These are phyloP conservation scores for Phoenix dactylifera DNA, from an alignment of 176 grass and related monocot species.

Conservation along the genomic window DNA sequence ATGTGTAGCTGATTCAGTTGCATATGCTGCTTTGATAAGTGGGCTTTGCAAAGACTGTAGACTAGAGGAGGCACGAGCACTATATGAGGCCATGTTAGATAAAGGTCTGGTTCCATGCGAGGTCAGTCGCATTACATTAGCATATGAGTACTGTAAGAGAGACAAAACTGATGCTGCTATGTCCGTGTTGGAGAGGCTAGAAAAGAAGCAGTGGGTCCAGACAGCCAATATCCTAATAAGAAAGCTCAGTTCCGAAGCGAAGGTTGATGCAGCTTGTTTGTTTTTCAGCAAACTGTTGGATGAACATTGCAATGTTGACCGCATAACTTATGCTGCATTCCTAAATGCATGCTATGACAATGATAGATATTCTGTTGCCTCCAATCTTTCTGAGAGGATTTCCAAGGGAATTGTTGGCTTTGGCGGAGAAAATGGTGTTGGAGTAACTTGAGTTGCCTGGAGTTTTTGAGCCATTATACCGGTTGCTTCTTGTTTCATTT, in stretches of 20 bases:
- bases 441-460: slow-evolving; percentile 28
- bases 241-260: slow-evolving; percentile 48
- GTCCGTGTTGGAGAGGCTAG: slow-evolving; percentile 54
- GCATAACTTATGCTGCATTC: slow-evolving; percentile 48
- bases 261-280: slow-evolving; percentile 54
- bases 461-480: not conserved
- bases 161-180: slow-evolving; percentile 38
- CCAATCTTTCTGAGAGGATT: slow-evolving; percentile 60
- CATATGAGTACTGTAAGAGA: slow-evolving; percentile 62
- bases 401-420: slow-evolving; percentile 33
- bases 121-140: slow-evolving; percentile 67
- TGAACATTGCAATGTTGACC: slow-evolving; percentile 42
- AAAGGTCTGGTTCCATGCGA: slow-evolving; percentile 77
- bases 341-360: slow-evolving; percentile 57
- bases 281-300: slow-evolving; percentile 64
- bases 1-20: slow-evolving; percentile 59
- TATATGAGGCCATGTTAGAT: slow-evolving; percentile 85
- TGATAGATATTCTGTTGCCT: slow-evolving; percentile 59
- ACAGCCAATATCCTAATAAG: slow-evolving; percentile 56
- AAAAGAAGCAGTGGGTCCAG: slow-evolving; percentile 40
- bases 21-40: slow-evolving; percentile 79
- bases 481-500: not conserved
- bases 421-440: slow-evolving; percentile 20
- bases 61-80: slow-evolving; percentile 68
- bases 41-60: slow-evolving; percentile 82